Evolutionary conservation across 371 early-diverging fungal genomes (phyloP).

Genomic region (Apophysomyces ossiformis): DNA sequence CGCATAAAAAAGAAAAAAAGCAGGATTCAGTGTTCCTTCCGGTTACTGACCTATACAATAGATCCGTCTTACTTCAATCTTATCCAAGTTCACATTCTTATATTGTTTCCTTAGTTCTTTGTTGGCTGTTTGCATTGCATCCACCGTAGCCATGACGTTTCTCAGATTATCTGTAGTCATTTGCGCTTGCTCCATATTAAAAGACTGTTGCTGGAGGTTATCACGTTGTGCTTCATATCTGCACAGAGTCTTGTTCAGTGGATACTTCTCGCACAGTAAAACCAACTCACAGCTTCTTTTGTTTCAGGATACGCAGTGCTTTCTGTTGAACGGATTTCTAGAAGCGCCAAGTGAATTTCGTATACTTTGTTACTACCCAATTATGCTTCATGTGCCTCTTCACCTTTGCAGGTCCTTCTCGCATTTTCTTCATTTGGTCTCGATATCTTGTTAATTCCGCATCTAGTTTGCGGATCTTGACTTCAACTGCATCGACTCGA

Average conservation of each 20-base stretch:
- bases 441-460: slow-evolving; percentile 89
- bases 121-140: slow-evolving; percentile 94
- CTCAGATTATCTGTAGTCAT: slow-evolving; percentile 95
- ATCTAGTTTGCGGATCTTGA: slow-evolving; percentile 91
- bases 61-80: slow-evolving; percentile 78
- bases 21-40: too few relatives aligned
- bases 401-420: slow-evolving; percentile 92
- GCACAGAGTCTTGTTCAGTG: slow-evolving; percentile 2
- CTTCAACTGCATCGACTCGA: slow-evolving; percentile 86
- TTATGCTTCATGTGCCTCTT: neutral
- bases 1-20: neutral
- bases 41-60: too few relatives aligned
- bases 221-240: slow-evolving; percentile 92
- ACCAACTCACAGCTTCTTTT: slow-evolving; percentile 79
- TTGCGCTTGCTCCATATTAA: slow-evolving; percentile 96
- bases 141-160: slow-evolving; percentile 90
- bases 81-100: slow-evolving; percentile 90
- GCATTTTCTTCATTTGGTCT: slow-evolving; percentile 93
- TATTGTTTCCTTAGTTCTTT: slow-evolving; percentile 94
- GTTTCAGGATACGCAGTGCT: slow-evolving; percentile 89
- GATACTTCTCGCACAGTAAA: neutral
- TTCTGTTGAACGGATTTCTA: slow-evolving; percentile 90
- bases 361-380: neutral
- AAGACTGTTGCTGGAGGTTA: slow-evolving; percentile 91
- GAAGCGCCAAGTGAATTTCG: neutral